Percentiles rank a stretch among this genome's conserved stretches.
These are phyloP conservation scores for Mycotypha africana DNA, from an alignment of 371 early-diverging fungal species.

Conservation along the genomic window DNA sequence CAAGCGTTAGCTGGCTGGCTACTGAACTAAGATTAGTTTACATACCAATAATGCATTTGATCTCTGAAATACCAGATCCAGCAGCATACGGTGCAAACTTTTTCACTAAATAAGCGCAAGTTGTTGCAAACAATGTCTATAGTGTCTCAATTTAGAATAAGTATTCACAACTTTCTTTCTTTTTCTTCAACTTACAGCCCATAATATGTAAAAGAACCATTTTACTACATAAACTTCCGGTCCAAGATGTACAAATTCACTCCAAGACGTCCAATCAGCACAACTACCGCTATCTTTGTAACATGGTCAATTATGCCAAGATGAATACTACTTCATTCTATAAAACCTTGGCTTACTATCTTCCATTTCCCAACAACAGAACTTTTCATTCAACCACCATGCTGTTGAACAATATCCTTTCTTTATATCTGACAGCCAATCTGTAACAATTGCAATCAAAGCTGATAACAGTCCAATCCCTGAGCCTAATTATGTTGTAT, in stretches of 20 bases:
- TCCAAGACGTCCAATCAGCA: slow-evolving; percentile 54
- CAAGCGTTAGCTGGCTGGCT: no score
- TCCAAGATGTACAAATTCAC: slow-evolving; percentile 37
- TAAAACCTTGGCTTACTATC: slow-evolving; percentile 31
- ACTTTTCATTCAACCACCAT: slow-evolving; percentile 93
- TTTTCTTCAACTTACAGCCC: slow-evolving; percentile 45
- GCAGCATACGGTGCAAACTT: slow-evolving; percentile 84
- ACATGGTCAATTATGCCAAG: neutral
- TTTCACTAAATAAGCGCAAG: slow-evolving; percentile 59
- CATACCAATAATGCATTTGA: slow-evolving; percentile 88
- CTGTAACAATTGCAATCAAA: slow-evolving; percentile 80
- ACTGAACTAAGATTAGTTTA: neutral
- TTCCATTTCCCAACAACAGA: slow-evolving; percentile 90
- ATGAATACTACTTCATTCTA: neutral
- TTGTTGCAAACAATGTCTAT: slow-evolving; percentile 56
- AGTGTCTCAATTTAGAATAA: neutral
- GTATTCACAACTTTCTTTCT: neutral
- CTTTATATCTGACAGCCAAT: slow-evolving; percentile 83
- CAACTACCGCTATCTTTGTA: slow-evolving; percentile 21
- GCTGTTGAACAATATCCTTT: slow-evolving; percentile 81
- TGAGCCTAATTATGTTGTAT: slow-evolving; percentile 50
- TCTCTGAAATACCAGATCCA: slow-evolving; percentile 94
- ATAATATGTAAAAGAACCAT: slow-evolving; percentile 53
- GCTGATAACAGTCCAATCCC: slow-evolving; percentile 82
- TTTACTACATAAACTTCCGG: slow-evolving; percentile 42